Evolutionary conservation across 805 yeast genomes (phyloP).

Genomic region (Lachancea quebecensis): DNA sequence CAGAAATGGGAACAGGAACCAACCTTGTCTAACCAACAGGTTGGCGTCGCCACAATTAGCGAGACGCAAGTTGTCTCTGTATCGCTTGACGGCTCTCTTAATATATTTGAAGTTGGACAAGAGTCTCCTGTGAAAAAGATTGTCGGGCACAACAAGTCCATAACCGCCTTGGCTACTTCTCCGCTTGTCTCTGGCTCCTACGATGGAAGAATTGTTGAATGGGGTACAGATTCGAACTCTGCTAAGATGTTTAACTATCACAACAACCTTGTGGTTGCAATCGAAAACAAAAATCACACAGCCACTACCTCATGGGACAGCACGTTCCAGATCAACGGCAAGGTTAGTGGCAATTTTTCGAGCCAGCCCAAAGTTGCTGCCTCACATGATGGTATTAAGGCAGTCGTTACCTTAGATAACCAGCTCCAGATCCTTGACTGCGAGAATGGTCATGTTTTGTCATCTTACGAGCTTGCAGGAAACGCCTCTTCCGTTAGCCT

Average conservation of each 20-base stretch:
- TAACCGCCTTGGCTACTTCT: slow-evolving; percentile 49
- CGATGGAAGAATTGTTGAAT: slow-evolving; percentile 66
- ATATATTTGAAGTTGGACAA: slow-evolving; percentile 43
- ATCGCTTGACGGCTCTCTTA: slow-evolving; percentile 64
- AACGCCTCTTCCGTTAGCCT: slow-evolving; percentile 43
- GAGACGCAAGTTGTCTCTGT: slow-evolving; percentile 55
- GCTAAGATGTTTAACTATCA: slow-evolving; percentile 43
- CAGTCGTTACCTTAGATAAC: slow-evolving; percentile 41
- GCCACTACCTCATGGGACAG: slow-evolving; percentile 89
- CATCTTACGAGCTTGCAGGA: slow-evolving; percentile 30
- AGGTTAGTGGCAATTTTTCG: slow-evolving; percentile 24
- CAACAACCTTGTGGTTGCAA: slow-evolving; percentile 57
- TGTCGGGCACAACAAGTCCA: slow-evolving; percentile 75
- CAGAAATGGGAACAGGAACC: slow-evolving; percentile 47
- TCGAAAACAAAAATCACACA: slow-evolving; percentile 30
- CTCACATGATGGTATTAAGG: slow-evolving; percentile 32
- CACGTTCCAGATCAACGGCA: slow-evolving; percentile 40
- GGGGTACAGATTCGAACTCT: slow-evolving; percentile 40
- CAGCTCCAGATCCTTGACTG: slow-evolving; percentile 32
- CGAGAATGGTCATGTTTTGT: slow-evolving; percentile 28
- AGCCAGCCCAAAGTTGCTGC: slow-evolving; percentile 48
- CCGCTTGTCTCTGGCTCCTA: slow-evolving; percentile 58
- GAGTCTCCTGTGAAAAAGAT: slow-evolving; percentile 33
- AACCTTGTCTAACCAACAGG: slow-evolving; percentile 58
- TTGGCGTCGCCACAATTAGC: slow-evolving; percentile 60